Percentiles rank a stretch among this genome's conserved stretches.
Conservation (phyloP, 345 rosid genomes). For the Brassica juncea region DNA sequence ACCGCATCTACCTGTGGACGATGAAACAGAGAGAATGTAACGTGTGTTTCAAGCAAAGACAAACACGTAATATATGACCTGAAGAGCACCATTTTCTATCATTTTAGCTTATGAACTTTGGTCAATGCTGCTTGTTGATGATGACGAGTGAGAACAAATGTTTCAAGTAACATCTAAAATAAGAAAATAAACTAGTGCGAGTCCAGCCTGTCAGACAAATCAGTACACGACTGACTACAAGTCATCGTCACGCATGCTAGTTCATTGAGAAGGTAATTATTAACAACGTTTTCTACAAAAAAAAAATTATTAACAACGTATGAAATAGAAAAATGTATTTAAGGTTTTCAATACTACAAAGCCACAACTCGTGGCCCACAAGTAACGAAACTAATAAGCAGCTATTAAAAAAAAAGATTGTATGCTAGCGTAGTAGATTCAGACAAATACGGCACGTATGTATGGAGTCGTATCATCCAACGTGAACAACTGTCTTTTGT, state of each 20-base stretch:
- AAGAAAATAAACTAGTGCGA: constrained; percentile 21
- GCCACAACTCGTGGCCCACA: neutral
- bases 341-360: neutral
- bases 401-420: neutral
- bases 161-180: constrained; percentile 31
- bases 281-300: no score
- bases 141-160: constrained; percentile 25
- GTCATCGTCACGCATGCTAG: constrained; percentile 28
- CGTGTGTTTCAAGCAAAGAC: constrained; percentile 22
- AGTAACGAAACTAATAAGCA: neutral
- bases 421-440: constrained; percentile 19
- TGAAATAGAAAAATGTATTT: neutral
- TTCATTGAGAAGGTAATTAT: constrained; percentile 2
- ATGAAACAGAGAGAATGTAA: constrained; percentile 16
- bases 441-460: constrained; percentile 19
- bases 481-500: constrained; percentile 31
- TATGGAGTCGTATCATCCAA: neutral
- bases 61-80: neutral
- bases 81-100: neutral
- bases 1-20: constrained; percentile 78
- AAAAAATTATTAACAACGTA: neutral
- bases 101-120: neutral
- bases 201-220: constrained; percentile 38
- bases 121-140: constrained; percentile 16
- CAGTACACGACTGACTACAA: neutral